phyloP scores from a whole-genome alignment of 2,329 filamentous ascomycete species.

The Ceratocystiopsis sp. region DNA sequence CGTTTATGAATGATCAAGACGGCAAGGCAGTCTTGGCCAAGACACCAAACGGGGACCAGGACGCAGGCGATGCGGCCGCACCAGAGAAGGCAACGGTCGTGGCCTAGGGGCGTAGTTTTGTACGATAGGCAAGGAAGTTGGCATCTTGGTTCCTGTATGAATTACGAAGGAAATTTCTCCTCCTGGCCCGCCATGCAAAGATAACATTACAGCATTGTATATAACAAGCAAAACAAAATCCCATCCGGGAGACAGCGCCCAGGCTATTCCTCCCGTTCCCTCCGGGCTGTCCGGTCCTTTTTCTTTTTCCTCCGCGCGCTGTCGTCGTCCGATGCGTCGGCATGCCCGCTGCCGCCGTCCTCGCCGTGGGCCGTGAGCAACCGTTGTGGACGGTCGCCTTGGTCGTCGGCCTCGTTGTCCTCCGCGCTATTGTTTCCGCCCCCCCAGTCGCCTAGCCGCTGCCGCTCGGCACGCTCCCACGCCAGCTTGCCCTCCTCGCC shows the following conservation, averaged over 20 bases:
- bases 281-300: not conserved
- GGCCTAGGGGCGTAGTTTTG: too few species aligned
- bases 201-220: too few species aligned
- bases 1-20: not conserved
- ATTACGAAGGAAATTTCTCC: too few species aligned
- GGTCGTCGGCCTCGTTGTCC: not conserved
- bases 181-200: too few species aligned
- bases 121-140: too few species aligned
- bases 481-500: conserved; percentile 73
- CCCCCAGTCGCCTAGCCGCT: conserved; percentile 28
- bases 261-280: not conserved
- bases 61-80: too few species aligned
- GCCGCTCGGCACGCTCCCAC: conserved; percentile 57
- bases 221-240: too few species aligned
- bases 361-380: conserved; percentile 1
- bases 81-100: too few species aligned
- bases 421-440: not conserved
- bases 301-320: not conserved
- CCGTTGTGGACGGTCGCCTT: not conserved
- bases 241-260: not conserved
- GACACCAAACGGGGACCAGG: too few species aligned
- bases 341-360: not conserved
- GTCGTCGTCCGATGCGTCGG: not conserved
- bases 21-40: not conserved
- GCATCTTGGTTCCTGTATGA: too few species aligned